phyloP scores from a whole-genome alignment of 192 early-diverging fungal species.

The Rhizophagus sp. region DNA sequence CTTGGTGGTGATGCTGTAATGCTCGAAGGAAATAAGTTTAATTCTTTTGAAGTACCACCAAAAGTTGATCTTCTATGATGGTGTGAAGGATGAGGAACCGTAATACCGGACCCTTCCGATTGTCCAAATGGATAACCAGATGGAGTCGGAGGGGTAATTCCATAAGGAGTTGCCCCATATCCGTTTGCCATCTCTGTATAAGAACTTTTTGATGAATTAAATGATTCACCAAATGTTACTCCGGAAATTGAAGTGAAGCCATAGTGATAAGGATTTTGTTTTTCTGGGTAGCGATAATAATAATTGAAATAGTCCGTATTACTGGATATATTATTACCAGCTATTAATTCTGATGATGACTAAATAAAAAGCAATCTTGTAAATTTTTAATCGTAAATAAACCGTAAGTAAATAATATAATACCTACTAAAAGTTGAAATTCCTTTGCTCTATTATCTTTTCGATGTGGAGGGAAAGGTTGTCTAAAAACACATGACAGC shows the following conservation, averaged over 20 bases:
- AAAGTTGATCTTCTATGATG: slow-evolving; percentile 28
- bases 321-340: neutral
- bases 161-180: neutral
- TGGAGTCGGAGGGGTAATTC: slow-evolving; percentile 10
- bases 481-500: slow-evolving; percentile 63
- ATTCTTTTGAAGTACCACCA: neutral
- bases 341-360: neutral
- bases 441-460: neutral
- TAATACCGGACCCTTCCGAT: neutral
- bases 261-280: neutral
- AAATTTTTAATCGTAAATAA: neutral
- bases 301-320: slow-evolving; percentile 22
- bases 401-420: slow-evolving; percentile 26
- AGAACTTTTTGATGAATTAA: slow-evolving; percentile 16
- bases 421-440: neutral
- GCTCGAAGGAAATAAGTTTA: slow-evolving; percentile 5
- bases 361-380: neutral
- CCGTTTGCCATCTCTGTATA: neutral
- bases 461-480: slow-evolving; percentile 22
- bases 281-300: slow-evolving; percentile 3
- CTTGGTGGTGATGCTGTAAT: slow-evolving; percentile 10
- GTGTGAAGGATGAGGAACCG: neutral
- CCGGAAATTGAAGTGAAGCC: neutral
- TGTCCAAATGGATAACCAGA: neutral
- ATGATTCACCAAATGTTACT: neutral